Evolutionary conservation across 345 rosid genomes (phyloP).

Genomic region (Chamaenerion angustifolium): DNA sequence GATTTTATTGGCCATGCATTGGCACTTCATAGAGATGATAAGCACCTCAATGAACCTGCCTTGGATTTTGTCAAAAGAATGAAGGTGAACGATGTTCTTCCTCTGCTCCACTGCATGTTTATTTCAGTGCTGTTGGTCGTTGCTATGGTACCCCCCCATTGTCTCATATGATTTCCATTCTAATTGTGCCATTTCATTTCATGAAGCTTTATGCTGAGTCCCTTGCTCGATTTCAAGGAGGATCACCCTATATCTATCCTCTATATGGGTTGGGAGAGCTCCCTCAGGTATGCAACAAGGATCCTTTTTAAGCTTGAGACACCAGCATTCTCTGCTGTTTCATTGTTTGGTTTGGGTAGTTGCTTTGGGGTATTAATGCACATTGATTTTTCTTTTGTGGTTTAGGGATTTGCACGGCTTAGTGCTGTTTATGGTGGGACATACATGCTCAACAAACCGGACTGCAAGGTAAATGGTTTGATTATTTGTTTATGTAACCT

Average conservation of each 20-base stretch:
- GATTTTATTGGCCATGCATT: slow-evolving; percentile 96
- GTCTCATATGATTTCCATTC: not conserved
- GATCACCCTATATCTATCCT: slow-evolving; percentile 91
- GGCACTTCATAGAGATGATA: slow-evolving; percentile 83
- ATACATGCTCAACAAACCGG: slow-evolving; percentile 89
- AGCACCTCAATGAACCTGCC: slow-evolving; percentile 69
- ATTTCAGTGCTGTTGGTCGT: no score
- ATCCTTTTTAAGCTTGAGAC: no score
- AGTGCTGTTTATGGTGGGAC: slow-evolving; percentile 99
- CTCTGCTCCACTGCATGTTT: no score
- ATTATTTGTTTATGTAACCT: not conserved
- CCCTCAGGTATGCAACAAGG: slow-evolving; percentile 48
- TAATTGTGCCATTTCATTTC: not conserved
- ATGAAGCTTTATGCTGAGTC: slow-evolving; percentile 75
- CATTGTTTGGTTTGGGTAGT: no score
- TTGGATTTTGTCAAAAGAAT: slow-evolving; percentile 81
- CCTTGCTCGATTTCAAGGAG: slow-evolving; percentile 87
- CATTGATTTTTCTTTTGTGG: not conserved
- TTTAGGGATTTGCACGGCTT: slow-evolving; percentile 88
- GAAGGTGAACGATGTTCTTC: slow-evolving; percentile 38
- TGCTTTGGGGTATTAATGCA: no score
- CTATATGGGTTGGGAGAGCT: slow-evolving; percentile 91
- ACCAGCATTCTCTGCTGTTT: no score
- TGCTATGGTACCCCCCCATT: no score
- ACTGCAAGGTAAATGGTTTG: slow-evolving; percentile 52